A percentile compares a stretch with the other conserved stretches of the same genome.
Conservation (phyloP, 2,329 filamentous ascomycete genomes). For the Colletotrichum godetiae region DNA sequence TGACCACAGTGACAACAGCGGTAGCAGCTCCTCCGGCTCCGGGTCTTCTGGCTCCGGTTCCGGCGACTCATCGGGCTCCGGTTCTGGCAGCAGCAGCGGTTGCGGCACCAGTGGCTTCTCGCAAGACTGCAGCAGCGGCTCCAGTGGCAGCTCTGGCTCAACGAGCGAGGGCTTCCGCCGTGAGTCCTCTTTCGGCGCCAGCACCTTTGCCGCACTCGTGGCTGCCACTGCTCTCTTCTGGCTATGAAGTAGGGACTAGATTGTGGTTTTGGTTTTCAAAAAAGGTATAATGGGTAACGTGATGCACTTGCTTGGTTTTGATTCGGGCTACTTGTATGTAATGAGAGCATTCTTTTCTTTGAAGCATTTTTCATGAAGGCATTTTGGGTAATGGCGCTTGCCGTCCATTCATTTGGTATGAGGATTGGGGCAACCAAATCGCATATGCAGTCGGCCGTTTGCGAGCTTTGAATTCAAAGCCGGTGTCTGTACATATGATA, state of each 20-base stretch:
- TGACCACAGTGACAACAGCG: constrained; percentile 41
- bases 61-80: constrained; percentile 21
- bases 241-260: constrained; percentile 37
- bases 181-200: constrained; percentile 46
- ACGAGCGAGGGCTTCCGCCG: constrained; percentile 40
- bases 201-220: constrained; percentile 49
- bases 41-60: constrained; percentile 36
- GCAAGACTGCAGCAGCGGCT: constrained; percentile 47
- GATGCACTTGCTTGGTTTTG: constrained; percentile 5
- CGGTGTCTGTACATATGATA: constrained; percentile 5
- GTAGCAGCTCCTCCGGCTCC: constrained; percentile 38
- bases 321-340: constrained; percentile 23
- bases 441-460: constrained; percentile 10
- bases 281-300: constrained; percentile 15
- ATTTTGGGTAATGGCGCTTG: constrained; percentile 33
- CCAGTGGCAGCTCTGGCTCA: constrained; percentile 20
- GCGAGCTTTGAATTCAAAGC: constrained; percentile 9
- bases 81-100: constrained; percentile 38
- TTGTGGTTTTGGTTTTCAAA: neutral
- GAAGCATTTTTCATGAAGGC: constrained; percentile 13
- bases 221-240: constrained; percentile 47
- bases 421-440: neutral
- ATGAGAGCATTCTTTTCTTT: constrained; percentile 14
- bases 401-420: constrained; percentile 27
- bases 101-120: constrained; percentile 54